Evolutionary conservation across 1,139 yeast species (phyloP).

Genomic region (Zygoascus hellenicus): DNA sequence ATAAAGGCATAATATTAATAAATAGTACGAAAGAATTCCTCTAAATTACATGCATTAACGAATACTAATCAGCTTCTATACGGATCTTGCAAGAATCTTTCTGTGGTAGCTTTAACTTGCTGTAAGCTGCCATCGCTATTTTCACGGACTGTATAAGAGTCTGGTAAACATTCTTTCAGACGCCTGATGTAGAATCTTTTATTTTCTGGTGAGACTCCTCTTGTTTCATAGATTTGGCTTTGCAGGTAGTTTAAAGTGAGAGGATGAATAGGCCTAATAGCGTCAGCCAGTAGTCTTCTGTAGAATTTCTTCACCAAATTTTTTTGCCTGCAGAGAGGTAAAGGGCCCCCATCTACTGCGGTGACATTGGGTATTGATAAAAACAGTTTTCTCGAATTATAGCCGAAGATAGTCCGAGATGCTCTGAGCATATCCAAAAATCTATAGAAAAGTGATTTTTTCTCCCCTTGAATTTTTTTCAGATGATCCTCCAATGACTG

Average conservation of each 20-base stretch:
- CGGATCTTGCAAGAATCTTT: no score
- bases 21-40: neutral
- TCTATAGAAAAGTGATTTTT: slow-evolving; percentile 16
- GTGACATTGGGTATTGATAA: slow-evolving; percentile 17
- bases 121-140: slow-evolving; percentile 7
- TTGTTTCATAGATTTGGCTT: slow-evolving; percentile 10
- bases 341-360: slow-evolving; percentile 20
- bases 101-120: neutral
- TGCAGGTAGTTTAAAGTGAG: slow-evolving; percentile 18
- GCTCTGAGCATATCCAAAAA: slow-evolving; percentile 17
- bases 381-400: slow-evolving; percentile 20
- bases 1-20: slow-evolving; percentile 17
- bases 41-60: neutral
- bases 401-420: slow-evolving; percentile 14
- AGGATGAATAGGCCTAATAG: slow-evolving; percentile 20
- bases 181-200: slow-evolving; percentile 20
- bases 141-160: slow-evolving; percentile 15
- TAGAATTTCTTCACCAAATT: slow-evolving; percentile 18
- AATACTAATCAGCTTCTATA: no score
- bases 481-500: slow-evolving; percentile 12
- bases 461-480: neutral
- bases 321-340: slow-evolving; percentile 19
- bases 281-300: slow-evolving; percentile 14
- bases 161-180: slow-evolving; percentile 13
- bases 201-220: slow-evolving; percentile 7